Evolutionary conservation across 2,329 filamentous ascomycete genomes (phyloP), one percentile per base, ranked within the genome.

Genomic region (Exophiala alcalophila): DNA sequence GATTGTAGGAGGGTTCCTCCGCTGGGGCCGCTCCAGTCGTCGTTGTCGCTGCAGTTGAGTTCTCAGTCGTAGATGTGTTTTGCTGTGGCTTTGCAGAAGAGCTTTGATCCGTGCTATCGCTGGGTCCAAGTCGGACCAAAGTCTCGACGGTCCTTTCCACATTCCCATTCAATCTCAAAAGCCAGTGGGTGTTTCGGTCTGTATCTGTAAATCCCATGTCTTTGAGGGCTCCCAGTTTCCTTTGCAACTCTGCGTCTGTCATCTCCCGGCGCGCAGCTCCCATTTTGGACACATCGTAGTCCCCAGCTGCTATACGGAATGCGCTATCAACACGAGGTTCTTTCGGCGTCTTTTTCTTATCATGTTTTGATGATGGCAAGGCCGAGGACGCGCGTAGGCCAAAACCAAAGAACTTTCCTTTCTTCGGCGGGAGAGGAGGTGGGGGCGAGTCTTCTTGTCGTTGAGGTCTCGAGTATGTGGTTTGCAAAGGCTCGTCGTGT

Each of bases 181-280:
- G 69, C 18, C 96, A 81, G 38, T 84, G 80, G 4, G 80, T 74
- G 59, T 96, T 97, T 46, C 85, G 80, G 56, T 84, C 86, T 28
- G 84, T 81, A 60, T 98, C 89, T 3, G 70, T 72, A 58, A 98
- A 98, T 0, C 92, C 92, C 89, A 97, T 94, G 43, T 96, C 89
- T 41, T 81, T 78, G 44, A 98, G 68, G 38, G 80, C 81, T 3
- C 73, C 72, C 61, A 97, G 66, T 63, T 97, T 97, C 35, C 76
- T 73, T 29, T 94, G 82, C 74, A 44, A 81, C 80, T 53, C 84
- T 9, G 41, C 25, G 8, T 57, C 52, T 10, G 45, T 45, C 45
- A 55, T 49, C 23, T 51, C 47, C 24, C 37, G 49, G 9, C 40
- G 42, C 14, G 40, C 35, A 24, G 47, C 47, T 14, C 35, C 45